Evolutionary conservation across 177 flowering plant genomes (phyloP), one percentile per base, ranked within the genome.

Genomic region (Vitis hybrid): DNA sequence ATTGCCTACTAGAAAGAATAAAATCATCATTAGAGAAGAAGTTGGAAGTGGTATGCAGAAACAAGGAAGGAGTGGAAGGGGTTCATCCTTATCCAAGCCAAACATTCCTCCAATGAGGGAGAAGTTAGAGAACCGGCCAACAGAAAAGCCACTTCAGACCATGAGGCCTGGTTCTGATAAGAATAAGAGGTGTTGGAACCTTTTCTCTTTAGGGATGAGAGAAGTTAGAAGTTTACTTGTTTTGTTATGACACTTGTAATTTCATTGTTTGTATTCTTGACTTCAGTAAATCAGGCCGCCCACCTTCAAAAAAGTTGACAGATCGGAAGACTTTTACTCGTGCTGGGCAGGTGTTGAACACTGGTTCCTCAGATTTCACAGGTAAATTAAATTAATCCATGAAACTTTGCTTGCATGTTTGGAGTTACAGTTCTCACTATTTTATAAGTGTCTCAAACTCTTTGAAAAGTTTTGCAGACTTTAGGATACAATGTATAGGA

Each of bases 231-330:
- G 15, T 53, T 1, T 39, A n/a, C 34, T 20, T 57, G 14, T 34
- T 14, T 12, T 11, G 22, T 52, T n/a, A 2, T 50, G 59, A 54
- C 29, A 26, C 7, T 54, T 66, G 20, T 29, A 19, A 10, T 13
- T 68, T 10, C 48, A 13, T 14, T 59, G 13, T 2, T 26, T 45
- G 16, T 8, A 34, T 19, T 54, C 50, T 65, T 26, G 29, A 26
- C 29, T 77, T 50, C 88, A 91, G 98, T 73, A 91, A 87, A 77
- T 70, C 91, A 9, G 98, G 98, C 6, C 92, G 97, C 55, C 97
- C 91, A 10, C 89, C 91, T 49, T 73, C 83, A 12, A 93, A 87
- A 67, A 93, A 91, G 83, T 56, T 78, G 19, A 79, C 85, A 26
- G 94, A 88, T 49, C 86, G 88, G 61, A 93, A 87, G 78, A 83